Conservation (phyloP, 2,329 filamentous ascomycete species). For the Botrytis deweyae region DNA sequence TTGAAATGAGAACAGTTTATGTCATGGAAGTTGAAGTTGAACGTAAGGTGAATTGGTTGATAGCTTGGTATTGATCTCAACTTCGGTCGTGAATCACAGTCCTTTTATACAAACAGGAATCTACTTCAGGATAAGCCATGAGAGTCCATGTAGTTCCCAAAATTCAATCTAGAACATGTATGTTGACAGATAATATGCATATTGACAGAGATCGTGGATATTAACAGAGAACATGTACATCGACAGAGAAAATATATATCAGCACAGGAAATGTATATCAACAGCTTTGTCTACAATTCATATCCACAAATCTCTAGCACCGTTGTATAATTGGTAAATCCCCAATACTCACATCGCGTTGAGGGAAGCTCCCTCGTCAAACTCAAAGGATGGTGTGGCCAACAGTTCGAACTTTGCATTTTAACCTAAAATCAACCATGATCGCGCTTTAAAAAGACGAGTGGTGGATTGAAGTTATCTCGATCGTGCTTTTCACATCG, state of each 20-base stretch:
- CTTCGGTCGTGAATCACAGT: neutral
- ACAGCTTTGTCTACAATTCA: neutral
- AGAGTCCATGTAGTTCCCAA: neutral
- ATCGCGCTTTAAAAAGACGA: neutral
- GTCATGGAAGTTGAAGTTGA: neutral
- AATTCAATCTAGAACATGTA: neutral
- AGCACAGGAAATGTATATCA: neutral
- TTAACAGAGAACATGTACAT: neutral
- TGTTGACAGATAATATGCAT: neutral
- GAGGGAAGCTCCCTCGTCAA: neutral
- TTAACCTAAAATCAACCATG: neutral
- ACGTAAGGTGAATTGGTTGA: neutral
- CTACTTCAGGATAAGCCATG: neutral
- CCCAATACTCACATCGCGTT: neutral
- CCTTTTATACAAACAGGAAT: neutral
- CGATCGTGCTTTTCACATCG: neutral
- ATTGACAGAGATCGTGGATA: neutral
- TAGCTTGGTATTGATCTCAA: neutral
- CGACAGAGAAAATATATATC: neutral
- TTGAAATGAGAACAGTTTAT: neutral
- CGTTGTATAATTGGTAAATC: neutral
- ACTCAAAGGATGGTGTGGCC: neutral
- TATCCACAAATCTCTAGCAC: neutral
- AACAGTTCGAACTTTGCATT: neutral
- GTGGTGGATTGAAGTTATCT: neutral